phyloP scores from a whole-genome alignment of 2,329 filamentous ascomycete species.

The Alternaria panax region DNA sequence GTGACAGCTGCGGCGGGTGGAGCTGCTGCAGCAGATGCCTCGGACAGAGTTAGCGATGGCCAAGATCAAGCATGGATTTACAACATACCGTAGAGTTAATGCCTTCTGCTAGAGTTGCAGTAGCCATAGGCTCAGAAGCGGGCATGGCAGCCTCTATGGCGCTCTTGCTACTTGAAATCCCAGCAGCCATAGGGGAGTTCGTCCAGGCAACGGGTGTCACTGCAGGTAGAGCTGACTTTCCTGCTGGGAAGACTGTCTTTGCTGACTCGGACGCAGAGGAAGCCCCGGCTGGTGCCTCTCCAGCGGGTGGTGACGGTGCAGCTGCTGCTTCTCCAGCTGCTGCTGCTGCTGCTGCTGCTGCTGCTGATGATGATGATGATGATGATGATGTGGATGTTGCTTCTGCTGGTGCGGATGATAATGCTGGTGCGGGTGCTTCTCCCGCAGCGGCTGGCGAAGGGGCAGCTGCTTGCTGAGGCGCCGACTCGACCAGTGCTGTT shows the following conservation, averaged over 20 bases:
- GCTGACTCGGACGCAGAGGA: not conserved
- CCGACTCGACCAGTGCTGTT: conserved; percentile 14
- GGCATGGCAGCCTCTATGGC: not conserved
- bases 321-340: not conserved
- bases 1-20: conserved; percentile 17
- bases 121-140: not conserved
- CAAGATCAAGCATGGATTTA: not conserved
- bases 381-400: not conserved
- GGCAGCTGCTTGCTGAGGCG: conserved; percentile 15
- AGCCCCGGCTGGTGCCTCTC: not conserved
- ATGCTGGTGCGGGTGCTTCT: not conserved
- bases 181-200: conserved; percentile 4
- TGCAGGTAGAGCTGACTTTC: conserved; percentile 10
- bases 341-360: not conserved
- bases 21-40: not conserved
- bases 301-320: not conserved
- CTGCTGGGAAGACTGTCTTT: conserved; percentile 6
- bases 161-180: not conserved
- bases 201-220: conserved; percentile 12
- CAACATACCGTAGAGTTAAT: conserved; percentile 25
- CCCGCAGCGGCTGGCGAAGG: conserved; percentile 1
- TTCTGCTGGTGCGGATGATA: not conserved
- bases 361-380: not conserved
- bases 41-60: not conserved
- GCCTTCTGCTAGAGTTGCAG: conserved; percentile 13